A percentile compares a stretch with the other conserved stretches of the same genome.
phyloP scores from a whole-genome alignment of 306 rosid species.

The Benincasa hispida region DNA sequence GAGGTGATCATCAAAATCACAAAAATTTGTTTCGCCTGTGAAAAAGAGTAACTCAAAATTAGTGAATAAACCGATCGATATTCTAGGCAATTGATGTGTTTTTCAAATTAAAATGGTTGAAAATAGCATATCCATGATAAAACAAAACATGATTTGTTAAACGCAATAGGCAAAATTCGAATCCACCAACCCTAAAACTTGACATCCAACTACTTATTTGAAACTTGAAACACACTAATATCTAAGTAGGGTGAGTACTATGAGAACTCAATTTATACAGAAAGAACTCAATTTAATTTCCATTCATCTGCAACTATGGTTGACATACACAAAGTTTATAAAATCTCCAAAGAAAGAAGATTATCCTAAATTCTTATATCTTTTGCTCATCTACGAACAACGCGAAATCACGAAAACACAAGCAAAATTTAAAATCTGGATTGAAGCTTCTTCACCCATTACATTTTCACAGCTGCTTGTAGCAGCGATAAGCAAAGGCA shows the following conservation, averaged over 20 bases:
- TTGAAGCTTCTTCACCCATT: neutral
- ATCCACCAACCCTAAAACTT: too few relatives aligned
- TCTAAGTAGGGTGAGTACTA: neutral
- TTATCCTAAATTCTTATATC: neutral
- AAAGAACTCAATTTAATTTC: constrained; percentile 3
- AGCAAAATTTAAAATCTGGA: neutral
- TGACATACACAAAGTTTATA: neutral
- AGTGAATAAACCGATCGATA: too few relatives aligned
- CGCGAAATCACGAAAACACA: neutral
- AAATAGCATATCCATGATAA: too few relatives aligned
- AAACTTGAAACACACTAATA: neutral
- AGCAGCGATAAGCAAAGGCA: constrained; percentile 70
- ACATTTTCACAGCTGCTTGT: constrained; percentile 31
- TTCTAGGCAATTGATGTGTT: too few relatives aligned
- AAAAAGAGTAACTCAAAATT: too few relatives aligned
- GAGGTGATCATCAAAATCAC: too few relatives aligned
- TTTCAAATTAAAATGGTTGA: too few relatives aligned
- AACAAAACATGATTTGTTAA: too few relatives aligned
- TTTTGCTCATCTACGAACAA: neutral
- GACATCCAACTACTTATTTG: too few relatives aligned
- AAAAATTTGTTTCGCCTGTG: too few relatives aligned
- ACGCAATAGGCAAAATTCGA: too few relatives aligned
- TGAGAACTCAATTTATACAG: neutral
- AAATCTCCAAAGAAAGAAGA: neutral
- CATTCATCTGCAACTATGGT: neutral